Base-by-base conservation (phyloP, 768 basidiomycete species). In the Russula earlei region DNA sequence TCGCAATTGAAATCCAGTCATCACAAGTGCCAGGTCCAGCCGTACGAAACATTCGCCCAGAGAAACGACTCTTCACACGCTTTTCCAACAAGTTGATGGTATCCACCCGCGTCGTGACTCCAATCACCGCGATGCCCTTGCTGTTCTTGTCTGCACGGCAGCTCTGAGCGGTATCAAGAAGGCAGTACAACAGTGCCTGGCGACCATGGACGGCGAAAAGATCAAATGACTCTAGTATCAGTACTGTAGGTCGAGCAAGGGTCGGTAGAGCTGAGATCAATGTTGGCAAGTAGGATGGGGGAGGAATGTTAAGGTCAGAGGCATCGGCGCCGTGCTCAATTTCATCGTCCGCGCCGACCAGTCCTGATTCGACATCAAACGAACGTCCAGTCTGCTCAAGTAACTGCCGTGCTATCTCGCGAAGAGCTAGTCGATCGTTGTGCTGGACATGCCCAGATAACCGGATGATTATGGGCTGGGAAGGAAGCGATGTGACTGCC, bases 21-120 rank as follows among this genome's bases (percentile, higher is more conserved):
- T 72, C 68, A 0, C 82, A 56, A 9, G 71, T 72, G 5, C 71
- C 64, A 2, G 84, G 82, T 14, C 87, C 80, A 0, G 82, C 77
- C 6, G 90, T 84, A 45, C 90, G 81, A 54, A 94, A 75, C 64
- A 91, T 88, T 53, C 96, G 77, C 31, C 93, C 91, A 1, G 94
- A 97, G 71, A 98, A 99, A 3, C 96, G 82, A 61, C 92, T 96
- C 70, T 98, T 96, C 48, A 99, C 96, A 42, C 96, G 79, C 68
- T 99, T 99, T 68, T 99, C 96, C 17, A 99, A 75, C 2, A 88
- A 71, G 60, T 89, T 87, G 56, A 97, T 78, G 17, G 91, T 87
- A 64, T 98, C 93, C 22, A 94, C 77, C 9, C 93, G 83, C 31
- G 82, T 83, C 1, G 93, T 92, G 11, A 93, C 69, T 8, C 96